phyloP scores from a whole-genome alignment of 73 alveolate species.

The Paramecium sexaurelia region DNA sequence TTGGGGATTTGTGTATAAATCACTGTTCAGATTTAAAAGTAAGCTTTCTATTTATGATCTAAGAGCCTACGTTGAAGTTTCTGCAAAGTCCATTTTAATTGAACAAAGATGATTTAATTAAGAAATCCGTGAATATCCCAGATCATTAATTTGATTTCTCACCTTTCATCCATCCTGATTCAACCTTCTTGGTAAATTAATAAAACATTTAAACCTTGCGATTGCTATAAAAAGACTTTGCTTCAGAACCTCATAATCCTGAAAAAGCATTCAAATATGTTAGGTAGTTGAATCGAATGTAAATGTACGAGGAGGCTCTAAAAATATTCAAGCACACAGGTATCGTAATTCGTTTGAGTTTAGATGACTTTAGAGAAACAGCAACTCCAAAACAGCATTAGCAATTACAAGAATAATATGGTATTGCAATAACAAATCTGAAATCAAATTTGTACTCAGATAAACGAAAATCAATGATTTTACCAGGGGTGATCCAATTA shows the following conservation, averaged over 20 bases:
- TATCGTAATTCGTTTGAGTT: not conserved
- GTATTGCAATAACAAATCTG: not conserved
- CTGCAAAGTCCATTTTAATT: not conserved
- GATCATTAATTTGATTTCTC: constrained; percentile 4
- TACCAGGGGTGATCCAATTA: constrained; percentile 15
- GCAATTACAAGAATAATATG: not conserved
- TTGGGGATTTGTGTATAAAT: constrained; percentile 11
- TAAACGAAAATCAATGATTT: not conserved
- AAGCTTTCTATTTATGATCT: not conserved
- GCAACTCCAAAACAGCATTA: not conserved
- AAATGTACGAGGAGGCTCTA: constrained; percentile 29
- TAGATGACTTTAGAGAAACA: not conserved
- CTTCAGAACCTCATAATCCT: not conserved
- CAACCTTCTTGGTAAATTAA: not conserved
- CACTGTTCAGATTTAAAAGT: not conserved
- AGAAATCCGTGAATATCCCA: constrained; percentile 12
- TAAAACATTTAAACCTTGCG: not conserved
- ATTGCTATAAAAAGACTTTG: not conserved
- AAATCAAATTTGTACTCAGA: not conserved
- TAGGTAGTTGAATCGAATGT: not conserved
- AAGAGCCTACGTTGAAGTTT: constrained; percentile 4
- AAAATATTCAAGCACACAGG: not conserved
- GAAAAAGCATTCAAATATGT: constrained; percentile 30
- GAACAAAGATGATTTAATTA: not conserved
- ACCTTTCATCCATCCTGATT: not conserved